Evolutionary conservation across 2,329 filamentous ascomycete genomes (phyloP), one percentile per base, ranked within the genome.

Genomic region (Fusarium goolgardi): DNA sequence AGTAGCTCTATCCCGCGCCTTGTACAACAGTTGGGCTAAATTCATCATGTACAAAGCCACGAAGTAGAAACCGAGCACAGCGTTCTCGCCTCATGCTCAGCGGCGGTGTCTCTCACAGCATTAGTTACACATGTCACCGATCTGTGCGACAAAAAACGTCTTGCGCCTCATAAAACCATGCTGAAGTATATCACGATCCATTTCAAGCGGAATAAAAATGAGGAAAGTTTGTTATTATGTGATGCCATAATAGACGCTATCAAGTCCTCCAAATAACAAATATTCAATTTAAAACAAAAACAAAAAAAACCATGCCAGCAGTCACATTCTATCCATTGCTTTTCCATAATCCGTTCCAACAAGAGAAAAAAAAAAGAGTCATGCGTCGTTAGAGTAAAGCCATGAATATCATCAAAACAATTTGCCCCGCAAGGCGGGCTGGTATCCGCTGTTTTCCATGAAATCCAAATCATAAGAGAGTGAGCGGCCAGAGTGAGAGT

Each of bases 351-450:
- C 56, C 50, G 47, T 62, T 37, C 53, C 37, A 31, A 31, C 7
- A 23, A 23, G 11, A 29, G 18, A 9, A 31, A 20, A 12, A 44
- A 18, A 29, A 44, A 3, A 52, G 39, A 49, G 44, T 43, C 45
- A 60, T 59, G 35, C 27, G 46, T 69, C 47, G 67, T 65, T 55
- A 62, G 37, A 55, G 46, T 64, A 49, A 55, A 63, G 62, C 55
- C 37, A 57, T 55, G 34, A 65, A 61, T 61, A 41, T 67, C 70
- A 37, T 71, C 52, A 71, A 67, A 67, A 67, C 62, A 61, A 51
- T 50, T 60, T 67, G 40, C 46, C 39, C 49, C 52, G 52, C 53
- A 44, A 25, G 18, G 34, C 37, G 45, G 58, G 54, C 59, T 53
- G 46, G 59, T 59, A 57, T 55, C 43, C 47, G 51, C 68, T 54